Percentiles rank a stretch among this genome's conserved stretches.
Evolutionary conservation across 352 stramenopile species (phyloP).

Genomic region (Phytophthora capsici): DNA sequence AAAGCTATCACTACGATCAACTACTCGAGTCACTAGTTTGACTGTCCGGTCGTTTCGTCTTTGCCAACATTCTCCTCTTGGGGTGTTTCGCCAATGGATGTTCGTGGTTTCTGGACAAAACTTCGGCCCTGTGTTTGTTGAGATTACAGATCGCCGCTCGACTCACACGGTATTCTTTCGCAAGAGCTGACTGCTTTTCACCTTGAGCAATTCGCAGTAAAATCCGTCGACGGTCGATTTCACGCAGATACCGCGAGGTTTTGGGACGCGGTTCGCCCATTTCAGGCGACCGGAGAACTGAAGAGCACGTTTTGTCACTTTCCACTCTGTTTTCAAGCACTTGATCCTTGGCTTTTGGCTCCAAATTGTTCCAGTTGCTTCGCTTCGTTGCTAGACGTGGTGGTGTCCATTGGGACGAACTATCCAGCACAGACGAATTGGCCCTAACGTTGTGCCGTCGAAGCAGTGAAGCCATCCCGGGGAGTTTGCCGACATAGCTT

Average conservation of each 20-base stretch:
- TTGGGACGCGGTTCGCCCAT: constrained; percentile 36
- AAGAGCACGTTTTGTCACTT: constrained; percentile 6
- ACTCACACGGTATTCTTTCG: constrained; percentile 75
- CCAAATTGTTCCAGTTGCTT: not conserved
- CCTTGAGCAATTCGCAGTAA: constrained; percentile 61
- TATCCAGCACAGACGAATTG: not conserved
- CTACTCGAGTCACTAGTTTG: constrained; percentile 2
- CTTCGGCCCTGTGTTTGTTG: constrained; percentile 65
- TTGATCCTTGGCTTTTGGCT: constrained; percentile 3
- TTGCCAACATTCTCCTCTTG: constrained; percentile 41
- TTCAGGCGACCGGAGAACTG: constrained; percentile 12
- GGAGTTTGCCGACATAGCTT: constrained; percentile 24
- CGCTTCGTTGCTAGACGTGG: constrained; percentile 3
- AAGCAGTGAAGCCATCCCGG: constrained; percentile 33
- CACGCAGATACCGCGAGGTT: constrained; percentile 65
- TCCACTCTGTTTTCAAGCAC: not conserved
- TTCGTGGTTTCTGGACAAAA: constrained; percentile 54
- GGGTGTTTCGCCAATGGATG: constrained; percentile 71
- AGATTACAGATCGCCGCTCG: constrained; percentile 75
- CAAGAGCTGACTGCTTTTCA: constrained; percentile 67
- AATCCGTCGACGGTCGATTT: constrained; percentile 71
- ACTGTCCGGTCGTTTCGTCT: constrained; percentile 9
- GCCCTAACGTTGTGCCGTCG: constrained; percentile 17
- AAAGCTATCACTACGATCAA: constrained; percentile 1
- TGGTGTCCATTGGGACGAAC: constrained; percentile 14